Conservation (phyloP, 1,139 yeast species). For the Diutina sp. region DNA sequence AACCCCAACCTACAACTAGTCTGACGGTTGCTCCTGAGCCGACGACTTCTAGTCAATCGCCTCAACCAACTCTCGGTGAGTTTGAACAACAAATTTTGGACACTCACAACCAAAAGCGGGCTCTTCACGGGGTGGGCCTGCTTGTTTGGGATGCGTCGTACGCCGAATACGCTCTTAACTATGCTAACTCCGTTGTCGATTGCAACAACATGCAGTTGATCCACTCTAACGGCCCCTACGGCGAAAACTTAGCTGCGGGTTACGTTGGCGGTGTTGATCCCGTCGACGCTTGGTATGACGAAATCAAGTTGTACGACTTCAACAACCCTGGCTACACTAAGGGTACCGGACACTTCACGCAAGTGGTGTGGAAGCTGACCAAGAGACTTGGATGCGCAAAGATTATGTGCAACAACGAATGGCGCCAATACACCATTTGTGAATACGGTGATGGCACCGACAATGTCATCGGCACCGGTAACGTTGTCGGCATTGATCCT, state of each 20-base stretch:
- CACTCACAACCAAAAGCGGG: conserved; percentile 42
- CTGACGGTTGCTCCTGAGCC: conserved; percentile 3
- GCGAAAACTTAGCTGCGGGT: conserved; percentile 51
- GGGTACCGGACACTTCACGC: conserved; percentile 55
- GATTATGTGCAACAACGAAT: conserved; percentile 33
- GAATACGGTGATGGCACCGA: conserved; percentile 25
- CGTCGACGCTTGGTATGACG: conserved; percentile 57
- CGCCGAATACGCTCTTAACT: conserved; percentile 33
- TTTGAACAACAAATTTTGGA: conserved; percentile 24
- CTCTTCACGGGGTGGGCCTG: conserved; percentile 34
- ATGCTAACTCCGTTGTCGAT: conserved; percentile 26
- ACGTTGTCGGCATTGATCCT: conserved; percentile 27
- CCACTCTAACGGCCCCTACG: conserved; percentile 41
- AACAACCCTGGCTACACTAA: conserved; percentile 28
- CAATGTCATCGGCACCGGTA: conserved; percentile 27
- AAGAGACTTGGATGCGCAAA: conserved; percentile 50
- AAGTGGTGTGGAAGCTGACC: conserved; percentile 51
- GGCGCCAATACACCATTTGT: conserved; percentile 55
- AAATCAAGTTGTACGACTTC: conserved; percentile 39
- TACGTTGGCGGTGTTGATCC: conserved; percentile 33
- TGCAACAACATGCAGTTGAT: conserved; percentile 41
- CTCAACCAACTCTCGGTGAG: conserved; percentile 7
- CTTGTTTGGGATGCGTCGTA: conserved; percentile 37
- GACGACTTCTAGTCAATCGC: conserved; percentile 8
- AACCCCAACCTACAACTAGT: conserved; percentile 3